A percentile compares a stretch with the other conserved stretches of the same genome.
These are phyloP conservation scores for Isatis tinctoria DNA, from an alignment of 345 rosid genomes.

Conservation along the genomic window DNA sequence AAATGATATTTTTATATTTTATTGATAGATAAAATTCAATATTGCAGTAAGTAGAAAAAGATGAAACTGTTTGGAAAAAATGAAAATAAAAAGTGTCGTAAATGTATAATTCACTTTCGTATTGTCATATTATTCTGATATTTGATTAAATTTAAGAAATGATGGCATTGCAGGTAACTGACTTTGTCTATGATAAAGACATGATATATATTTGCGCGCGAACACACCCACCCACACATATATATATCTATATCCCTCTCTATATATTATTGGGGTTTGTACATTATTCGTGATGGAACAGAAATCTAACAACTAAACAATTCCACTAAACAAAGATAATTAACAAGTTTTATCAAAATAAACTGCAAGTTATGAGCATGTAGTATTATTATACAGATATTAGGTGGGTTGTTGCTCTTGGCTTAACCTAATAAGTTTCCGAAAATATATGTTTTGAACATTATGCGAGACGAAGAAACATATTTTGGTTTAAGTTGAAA, in stretches of 20 bases:
- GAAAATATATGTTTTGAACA: slow-evolving; percentile 8
- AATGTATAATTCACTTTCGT: not conserved
- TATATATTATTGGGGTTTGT: not conserved
- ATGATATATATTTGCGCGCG: slow-evolving; percentile 7
- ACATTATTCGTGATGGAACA: slow-evolving; percentile 4
- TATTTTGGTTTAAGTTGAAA: not conserved
- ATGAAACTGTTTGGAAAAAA: no score
- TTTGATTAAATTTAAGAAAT: not conserved
- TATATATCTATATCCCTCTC: not conserved
- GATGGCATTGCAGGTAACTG: slow-evolving; percentile 24
- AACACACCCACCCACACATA: not conserved
- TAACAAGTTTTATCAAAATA: slow-evolving; percentile 20
- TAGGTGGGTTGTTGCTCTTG: slow-evolving; percentile 25
- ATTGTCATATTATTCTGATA: not conserved
- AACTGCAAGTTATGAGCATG: slow-evolving; percentile 8
- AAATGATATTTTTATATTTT: no score
- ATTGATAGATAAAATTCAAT: no score
- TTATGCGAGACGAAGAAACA: slow-evolving; percentile 9
- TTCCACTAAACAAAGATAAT: not conserved
- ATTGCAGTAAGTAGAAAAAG: no score
- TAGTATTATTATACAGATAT: slow-evolving; percentile 13
- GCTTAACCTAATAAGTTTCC: slow-evolving; percentile 26
- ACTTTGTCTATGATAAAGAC: slow-evolving; percentile 30
- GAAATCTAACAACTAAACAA: slow-evolving; percentile 22
- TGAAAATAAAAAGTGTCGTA: not conserved